phyloP scores from a whole-genome alignment of 257 asterid genomes.

The Rhazya stricta region DNA sequence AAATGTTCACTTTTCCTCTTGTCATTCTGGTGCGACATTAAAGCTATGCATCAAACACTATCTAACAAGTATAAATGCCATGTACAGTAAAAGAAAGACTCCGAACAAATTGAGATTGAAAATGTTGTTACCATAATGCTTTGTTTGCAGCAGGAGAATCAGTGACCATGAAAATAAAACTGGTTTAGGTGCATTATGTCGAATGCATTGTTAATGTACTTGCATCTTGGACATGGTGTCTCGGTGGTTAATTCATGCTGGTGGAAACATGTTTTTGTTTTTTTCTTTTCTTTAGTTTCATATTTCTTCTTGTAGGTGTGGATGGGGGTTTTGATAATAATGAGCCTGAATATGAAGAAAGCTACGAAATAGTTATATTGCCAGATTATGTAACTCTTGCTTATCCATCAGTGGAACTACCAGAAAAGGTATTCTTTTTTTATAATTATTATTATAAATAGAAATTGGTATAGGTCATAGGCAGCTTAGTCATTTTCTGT shows the following conservation, averaged over 20 bases:
- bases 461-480: neutral
- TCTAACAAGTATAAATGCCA: neutral
- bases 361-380: constrained; percentile 61
- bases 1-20: neutral
- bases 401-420: constrained; percentile 93
- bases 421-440: constrained; percentile 65
- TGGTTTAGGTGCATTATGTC: neutral
- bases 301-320: constrained; percentile 46
- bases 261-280: neutral
- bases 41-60: neutral
- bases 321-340: constrained; percentile 89
- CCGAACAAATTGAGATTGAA: neutral
- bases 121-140: neutral
- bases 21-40: no score
- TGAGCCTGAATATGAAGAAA: constrained; percentile 72
- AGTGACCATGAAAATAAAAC: neutral
- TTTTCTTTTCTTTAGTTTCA: constrained; percentile 6
- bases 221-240: neutral
- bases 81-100: neutral
- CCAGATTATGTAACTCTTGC: constrained; percentile 77
- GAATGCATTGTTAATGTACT: neutral
- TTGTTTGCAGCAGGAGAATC: neutral
- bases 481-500: neutral
- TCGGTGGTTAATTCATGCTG: neutral
- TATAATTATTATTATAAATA: no score